Conservation (phyloP, 2,329 filamentous ascomycete species). For the Neofusicoccum ribis region DNA sequence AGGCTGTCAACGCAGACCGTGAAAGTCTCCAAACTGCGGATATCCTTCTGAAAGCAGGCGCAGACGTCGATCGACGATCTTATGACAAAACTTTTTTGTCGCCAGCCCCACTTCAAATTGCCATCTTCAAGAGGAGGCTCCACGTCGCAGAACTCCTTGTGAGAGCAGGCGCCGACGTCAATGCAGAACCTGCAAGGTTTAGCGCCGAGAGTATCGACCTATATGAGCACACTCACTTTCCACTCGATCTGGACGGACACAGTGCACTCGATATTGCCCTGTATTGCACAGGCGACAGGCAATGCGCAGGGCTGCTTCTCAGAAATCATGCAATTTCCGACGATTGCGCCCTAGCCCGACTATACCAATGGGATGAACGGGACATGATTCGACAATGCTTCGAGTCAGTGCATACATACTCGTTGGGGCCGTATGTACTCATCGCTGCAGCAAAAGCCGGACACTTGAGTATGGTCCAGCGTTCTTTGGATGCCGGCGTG, state of each 20-base stretch:
- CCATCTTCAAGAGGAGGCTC: background rate
- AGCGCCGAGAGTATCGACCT: background rate
- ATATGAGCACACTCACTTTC: too few relatives aligned
- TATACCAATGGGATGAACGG: background rate
- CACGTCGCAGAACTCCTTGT: background rate
- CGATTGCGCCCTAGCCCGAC: too few relatives aligned
- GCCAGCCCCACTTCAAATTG: background rate
- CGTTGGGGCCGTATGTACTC: background rate
- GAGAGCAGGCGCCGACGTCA: background rate
- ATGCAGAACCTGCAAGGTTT: background rate
- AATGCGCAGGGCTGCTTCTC: too few relatives aligned
- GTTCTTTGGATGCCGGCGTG: background rate
- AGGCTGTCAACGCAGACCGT: too few relatives aligned
- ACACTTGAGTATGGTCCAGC: background rate
- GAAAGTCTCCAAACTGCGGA: background rate
- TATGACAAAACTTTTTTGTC: background rate
- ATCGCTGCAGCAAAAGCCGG: background rate
- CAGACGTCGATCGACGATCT: background rate
- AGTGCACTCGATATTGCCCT: too few relatives aligned
- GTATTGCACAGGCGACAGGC: accelerated
- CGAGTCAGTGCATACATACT: background rate
- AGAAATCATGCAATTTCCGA: too few relatives aligned
- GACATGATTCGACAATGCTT: background rate
- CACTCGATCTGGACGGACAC: background rate
- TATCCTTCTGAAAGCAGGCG: background rate